Evolutionary conservation across 345 rosid genomes (phyloP).

Genomic region (Salix viminalis): DNA sequence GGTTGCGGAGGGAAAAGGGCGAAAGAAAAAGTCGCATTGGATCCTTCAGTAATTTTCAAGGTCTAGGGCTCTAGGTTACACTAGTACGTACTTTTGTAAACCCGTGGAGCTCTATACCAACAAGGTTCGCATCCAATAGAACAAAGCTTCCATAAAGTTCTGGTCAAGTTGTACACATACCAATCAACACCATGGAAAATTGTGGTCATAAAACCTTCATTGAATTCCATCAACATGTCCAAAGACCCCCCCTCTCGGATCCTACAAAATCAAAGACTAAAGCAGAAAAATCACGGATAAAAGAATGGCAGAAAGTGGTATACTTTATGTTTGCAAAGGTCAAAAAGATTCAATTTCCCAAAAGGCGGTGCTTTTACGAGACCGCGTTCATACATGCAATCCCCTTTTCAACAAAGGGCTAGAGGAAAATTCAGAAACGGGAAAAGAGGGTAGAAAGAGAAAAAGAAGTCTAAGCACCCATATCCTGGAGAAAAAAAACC

Average conservation of each 20-base stretch:
- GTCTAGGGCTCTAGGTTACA: not conserved
- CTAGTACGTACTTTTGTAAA: not conserved
- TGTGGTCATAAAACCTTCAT: constrained; percentile 15
- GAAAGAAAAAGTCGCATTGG: not conserved
- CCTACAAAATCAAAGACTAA: constrained; percentile 6
- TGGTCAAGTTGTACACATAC: constrained; percentile 7
- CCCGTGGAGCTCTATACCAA: not conserved
- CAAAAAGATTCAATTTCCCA: constrained; percentile 53
- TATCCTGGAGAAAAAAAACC: not conserved
- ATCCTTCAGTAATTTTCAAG: not conserved
- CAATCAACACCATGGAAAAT: constrained; percentile 26
- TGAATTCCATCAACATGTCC: constrained; percentile 18
- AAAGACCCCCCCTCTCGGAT: not conserved
- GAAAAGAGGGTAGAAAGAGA: not conserved
- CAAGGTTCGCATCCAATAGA: not conserved
- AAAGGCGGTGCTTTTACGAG: constrained; percentile 30
- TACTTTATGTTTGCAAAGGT: constrained; percentile 39
- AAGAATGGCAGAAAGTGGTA: constrained; percentile 28
- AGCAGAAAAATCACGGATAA: constrained; percentile 16
- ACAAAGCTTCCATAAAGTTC: not conserved
- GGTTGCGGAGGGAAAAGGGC: not conserved
- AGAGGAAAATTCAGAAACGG: not conserved
- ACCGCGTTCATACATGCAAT: constrained; percentile 23
- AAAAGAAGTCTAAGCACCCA: not conserved
- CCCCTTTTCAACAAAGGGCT: constrained; percentile 17